phyloP scores from a whole-genome alignment of 2,329 filamentous ascomycete genomes.

The Myotisia sp. region DNA sequence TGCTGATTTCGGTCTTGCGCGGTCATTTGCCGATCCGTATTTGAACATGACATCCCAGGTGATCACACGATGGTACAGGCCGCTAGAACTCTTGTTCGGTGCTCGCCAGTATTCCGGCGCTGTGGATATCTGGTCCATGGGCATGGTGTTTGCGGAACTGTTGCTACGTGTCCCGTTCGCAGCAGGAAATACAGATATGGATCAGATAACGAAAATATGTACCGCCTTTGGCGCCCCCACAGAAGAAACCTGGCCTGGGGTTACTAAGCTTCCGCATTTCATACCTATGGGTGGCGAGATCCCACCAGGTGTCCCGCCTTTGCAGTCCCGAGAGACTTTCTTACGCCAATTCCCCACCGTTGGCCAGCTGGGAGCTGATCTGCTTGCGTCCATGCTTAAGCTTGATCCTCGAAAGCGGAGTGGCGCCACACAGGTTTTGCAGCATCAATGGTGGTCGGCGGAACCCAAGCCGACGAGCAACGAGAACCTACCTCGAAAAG shows the following conservation, averaged over 20 bases:
- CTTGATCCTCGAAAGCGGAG: conserved; percentile 79
- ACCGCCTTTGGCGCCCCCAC: conserved; percentile 77
- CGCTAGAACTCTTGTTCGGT: conserved; percentile 84
- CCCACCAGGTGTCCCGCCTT: conserved; percentile 43
- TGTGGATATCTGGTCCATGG: conserved; percentile 90
- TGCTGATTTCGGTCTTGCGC: conserved; percentile 91
- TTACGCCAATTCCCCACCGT: conserved; percentile 63
- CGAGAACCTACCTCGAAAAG: conserved; percentile 65
- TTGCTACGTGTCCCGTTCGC: conserved; percentile 71
- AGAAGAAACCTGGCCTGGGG: conserved; percentile 91
- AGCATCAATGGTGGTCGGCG: conserved; percentile 72
- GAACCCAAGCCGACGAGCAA: conserved; percentile 73
- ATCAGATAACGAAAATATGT: conserved; percentile 73
- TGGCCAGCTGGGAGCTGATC: conserved; percentile 68
- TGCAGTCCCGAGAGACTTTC: conserved; percentile 57
- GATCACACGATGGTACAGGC: conserved; percentile 93
- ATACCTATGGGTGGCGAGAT: conserved; percentile 49
- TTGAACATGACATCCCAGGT: conserved; percentile 83
- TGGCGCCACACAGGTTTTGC: conserved; percentile 60
- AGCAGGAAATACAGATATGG: conserved; percentile 68
- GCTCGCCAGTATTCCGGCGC: conserved; percentile 77
- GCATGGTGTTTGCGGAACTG: conserved; percentile 84
- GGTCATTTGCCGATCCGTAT: conserved; percentile 78
- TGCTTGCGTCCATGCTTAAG: conserved; percentile 70
- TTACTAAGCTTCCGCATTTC: conserved; percentile 66